These are phyloP conservation scores for Skeletonema menzelii DNA, from an alignment of 108 stramenopile species.

Conservation along the genomic window DNA sequence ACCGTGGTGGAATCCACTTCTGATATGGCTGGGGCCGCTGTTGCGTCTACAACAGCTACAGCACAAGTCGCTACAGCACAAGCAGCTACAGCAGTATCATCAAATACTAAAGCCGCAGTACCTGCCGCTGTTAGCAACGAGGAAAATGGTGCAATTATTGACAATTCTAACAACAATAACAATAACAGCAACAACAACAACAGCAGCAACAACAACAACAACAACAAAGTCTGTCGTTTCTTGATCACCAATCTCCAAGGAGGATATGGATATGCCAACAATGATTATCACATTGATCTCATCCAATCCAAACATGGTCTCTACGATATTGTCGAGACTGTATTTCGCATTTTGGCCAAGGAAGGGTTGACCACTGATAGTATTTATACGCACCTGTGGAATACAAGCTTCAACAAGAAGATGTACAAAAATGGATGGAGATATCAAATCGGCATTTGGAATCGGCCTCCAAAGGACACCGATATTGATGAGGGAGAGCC, in stretches of 20 bases:
- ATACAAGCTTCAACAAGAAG: not conserved
- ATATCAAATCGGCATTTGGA: not conserved
- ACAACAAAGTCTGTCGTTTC: constrained; percentile 13
- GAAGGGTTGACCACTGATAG: not conserved
- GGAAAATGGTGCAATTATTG: not conserved
- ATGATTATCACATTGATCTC: constrained; percentile 13
- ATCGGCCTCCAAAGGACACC: not conserved
- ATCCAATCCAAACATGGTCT: constrained; percentile 8
- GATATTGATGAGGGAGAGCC: constrained; percentile 16
- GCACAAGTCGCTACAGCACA: too few relatives aligned
- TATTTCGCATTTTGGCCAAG: constrained; percentile 1
- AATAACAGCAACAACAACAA: not conserved
- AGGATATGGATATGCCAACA: constrained; percentile 6
- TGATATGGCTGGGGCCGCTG: not conserved
- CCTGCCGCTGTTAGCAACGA: not conserved
- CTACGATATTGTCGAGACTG: constrained; percentile 4
- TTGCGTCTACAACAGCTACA: not conserved
- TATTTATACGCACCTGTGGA: constrained; percentile 16
- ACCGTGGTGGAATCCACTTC: not conserved
- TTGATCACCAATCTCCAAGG: constrained; percentile 11
- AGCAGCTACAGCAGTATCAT: not conserved
- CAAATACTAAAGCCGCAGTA: not conserved
- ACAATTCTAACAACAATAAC: too few relatives aligned
- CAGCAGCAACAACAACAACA: not conserved
- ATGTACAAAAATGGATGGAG: constrained; percentile 14